Conservation (phyloP, 768 basidiomycete species). For the Termitomyces heimii region DNA sequence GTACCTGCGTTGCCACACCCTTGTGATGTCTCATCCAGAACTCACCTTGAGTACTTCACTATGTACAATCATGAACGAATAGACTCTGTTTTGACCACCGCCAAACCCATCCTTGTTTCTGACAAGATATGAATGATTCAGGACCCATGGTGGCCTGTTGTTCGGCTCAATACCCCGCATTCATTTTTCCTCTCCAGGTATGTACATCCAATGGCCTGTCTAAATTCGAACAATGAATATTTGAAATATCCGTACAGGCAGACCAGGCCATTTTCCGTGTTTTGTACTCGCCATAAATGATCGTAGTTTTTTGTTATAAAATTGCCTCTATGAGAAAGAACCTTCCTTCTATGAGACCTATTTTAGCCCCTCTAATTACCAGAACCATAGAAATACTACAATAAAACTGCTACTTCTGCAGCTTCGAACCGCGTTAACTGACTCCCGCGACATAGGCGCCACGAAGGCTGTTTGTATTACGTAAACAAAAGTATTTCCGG, state of each 20-base stretch:
- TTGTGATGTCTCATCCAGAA: background rate
- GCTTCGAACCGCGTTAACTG: background rate
- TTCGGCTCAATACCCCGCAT: background rate
- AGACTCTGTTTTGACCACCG: background rate
- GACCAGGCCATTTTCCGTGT: background rate
- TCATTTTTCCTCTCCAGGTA: background rate
- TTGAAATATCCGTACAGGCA: background rate
- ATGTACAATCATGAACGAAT: background rate
- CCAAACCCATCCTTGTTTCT: background rate
- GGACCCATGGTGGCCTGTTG: background rate
- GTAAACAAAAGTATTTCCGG: background rate
- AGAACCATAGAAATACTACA: background rate
- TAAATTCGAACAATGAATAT: background rate
- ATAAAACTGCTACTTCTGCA: background rate
- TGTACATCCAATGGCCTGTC: background rate
- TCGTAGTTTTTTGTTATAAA: background rate
- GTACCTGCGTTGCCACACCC: background rate
- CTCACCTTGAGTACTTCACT: background rate
- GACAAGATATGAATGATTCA: background rate
- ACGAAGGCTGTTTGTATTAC: background rate
- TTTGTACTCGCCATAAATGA: background rate
- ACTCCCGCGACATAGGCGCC: background rate
- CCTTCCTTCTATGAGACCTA: background rate
- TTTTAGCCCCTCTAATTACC: background rate
- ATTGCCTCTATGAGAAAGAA: no score